These are phyloP conservation scores for Cutaneotrichosporon dermatis DNA, from an alignment of 1,284 basidiomycete species.

Conservation along the genomic window DNA sequence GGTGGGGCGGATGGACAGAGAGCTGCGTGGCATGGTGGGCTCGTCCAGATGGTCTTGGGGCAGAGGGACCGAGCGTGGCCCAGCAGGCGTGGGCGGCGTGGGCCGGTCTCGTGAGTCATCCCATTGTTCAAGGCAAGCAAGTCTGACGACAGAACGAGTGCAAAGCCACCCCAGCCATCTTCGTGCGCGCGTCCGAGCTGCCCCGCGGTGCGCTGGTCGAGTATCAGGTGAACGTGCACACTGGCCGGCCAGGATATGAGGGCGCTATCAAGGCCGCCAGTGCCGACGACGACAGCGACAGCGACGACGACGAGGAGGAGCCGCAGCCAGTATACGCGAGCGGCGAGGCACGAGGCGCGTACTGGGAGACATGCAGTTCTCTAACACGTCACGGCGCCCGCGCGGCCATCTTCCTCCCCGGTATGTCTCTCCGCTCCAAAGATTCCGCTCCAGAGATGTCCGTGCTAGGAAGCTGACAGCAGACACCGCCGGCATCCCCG, in stretches of 20 bases:
- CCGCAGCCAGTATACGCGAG: constrained; percentile 2
- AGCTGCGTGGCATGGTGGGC: constrained; percentile 62
- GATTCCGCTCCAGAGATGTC: background rate
- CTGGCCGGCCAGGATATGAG: constrained; percentile 28
- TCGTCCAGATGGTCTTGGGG: constrained; percentile 33
- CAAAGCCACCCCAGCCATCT: constrained; percentile 55
- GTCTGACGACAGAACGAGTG: constrained; percentile 30
- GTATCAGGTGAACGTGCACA: constrained; percentile 51
- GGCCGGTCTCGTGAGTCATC: constrained; percentile 19
- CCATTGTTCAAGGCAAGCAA: background rate
- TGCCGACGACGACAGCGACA: constrained; percentile 12
- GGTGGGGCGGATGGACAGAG: constrained; percentile 63
- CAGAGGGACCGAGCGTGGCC: constrained; percentile 50
- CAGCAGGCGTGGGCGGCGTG: constrained; percentile 51
- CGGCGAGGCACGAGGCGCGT: constrained; percentile 2
- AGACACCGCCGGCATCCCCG: background rate
- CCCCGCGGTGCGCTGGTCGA: constrained; percentile 66
- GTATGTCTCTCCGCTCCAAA: constrained; percentile 11
- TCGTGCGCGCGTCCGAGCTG: constrained; percentile 64
- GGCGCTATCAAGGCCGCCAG: background rate
- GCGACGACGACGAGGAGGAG: constrained; percentile 22
- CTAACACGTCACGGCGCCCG: constrained; percentile 20
- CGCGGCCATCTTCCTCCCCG: constrained; percentile 22
- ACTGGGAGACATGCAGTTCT: constrained; percentile 26
- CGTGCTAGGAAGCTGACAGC: background rate